These are phyloP conservation scores for Penicillium mononematosum DNA, from an alignment of 495 filamentous ascomycete genomes.

Conservation along the genomic window DNA sequence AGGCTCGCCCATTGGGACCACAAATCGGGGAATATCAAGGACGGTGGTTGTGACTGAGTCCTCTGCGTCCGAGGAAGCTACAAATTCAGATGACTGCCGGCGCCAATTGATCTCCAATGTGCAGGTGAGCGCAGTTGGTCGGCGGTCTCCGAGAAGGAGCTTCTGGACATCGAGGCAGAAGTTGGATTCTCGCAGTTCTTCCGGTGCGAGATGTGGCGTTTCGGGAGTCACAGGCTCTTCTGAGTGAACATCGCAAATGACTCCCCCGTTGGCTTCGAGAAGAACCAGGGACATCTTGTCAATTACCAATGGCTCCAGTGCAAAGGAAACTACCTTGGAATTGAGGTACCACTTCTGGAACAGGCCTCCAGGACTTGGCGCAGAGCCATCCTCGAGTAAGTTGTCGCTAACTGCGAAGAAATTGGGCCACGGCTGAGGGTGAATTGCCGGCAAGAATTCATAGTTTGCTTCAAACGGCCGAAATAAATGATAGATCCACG, in stretches of 20 bases:
- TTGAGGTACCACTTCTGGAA: slow-evolving; percentile 76
- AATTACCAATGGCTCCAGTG: slow-evolving; percentile 66
- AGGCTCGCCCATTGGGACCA: slow-evolving; percentile 78
- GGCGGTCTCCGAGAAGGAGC: slow-evolving; percentile 72
- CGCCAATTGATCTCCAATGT: slow-evolving; percentile 76
- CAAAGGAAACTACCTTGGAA: slow-evolving; percentile 72
- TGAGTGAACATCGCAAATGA: slow-evolving; percentile 45
- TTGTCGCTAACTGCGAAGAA: slow-evolving; percentile 63
- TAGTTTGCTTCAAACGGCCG: slow-evolving; percentile 88
- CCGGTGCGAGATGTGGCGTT: slow-evolving; percentile 50
- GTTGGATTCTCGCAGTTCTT: slow-evolving; percentile 64
- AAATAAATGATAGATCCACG: slow-evolving; percentile 65
- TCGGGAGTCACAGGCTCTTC: slow-evolving; percentile 37
- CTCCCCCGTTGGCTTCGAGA: slow-evolving; percentile 54
- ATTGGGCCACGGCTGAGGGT: slow-evolving; percentile 79
- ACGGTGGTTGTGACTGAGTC: slow-evolving; percentile 44
- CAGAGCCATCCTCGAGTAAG: slow-evolving; percentile 28
- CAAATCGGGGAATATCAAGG: slow-evolving; percentile 73
- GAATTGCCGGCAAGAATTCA: slow-evolving; percentile 73
- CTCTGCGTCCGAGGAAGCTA: slow-evolving; percentile 9
- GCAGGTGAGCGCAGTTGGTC: slow-evolving; percentile 67
- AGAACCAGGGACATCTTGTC: slow-evolving; percentile 59
- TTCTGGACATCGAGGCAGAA: slow-evolving; percentile 75
- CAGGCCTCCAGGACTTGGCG: slow-evolving; percentile 57
- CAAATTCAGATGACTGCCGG: slow-evolving; percentile 37